Base-by-base conservation (phyloP, 1,284 basidiomycete species). In the Agroathelia rolfsii region DNA sequence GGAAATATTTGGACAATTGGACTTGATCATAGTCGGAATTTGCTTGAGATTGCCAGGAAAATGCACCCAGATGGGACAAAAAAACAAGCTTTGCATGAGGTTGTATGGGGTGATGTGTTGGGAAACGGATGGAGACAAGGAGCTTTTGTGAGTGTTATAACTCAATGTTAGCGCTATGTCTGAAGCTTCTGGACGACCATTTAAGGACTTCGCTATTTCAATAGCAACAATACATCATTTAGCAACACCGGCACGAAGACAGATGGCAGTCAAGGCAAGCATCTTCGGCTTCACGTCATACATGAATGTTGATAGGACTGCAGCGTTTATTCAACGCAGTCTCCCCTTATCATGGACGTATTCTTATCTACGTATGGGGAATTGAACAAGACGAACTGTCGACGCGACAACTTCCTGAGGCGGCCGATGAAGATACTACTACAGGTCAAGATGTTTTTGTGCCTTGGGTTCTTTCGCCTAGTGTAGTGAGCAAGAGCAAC, bases 331-430 rank as follows among this genome's bases (percentile, higher is more conserved):
- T 90, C 11, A 64, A 72, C 36, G 62, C 67, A 9, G 72, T 87
- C 23, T 74, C 73, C 2, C 62, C 76, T 5, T 37, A 47, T 2
- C 71, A 82, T 44, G 82, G 88, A 7, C 76, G 88, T 5, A 68
- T 92, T 37, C 64, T 99, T 43, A 81, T 98, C 47, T 96, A 95
- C 48, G 95, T 97, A n/a, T 99, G 95, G 95, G 93, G 94, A 1
- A 74, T 86, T 34, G 92, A 96, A 50, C 95, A 99, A 61, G 89
- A 94, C 37, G 68, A 72, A 20, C 56, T 76, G 4, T 88, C 85
- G 2, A 88, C 83, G 50, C 67, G 88, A 14, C 58, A 58, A 44
- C 71, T 88, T 16, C 74, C 76, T 6, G 37, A 35, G 11, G 28
- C 41, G 4, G 36, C 41, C 18, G 24, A 16, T 16, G 16, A 12